These are phyloP conservation scores for Gyrodon lividus DNA, from an alignment of 768 basidiomycete genomes.

Conservation along the genomic window DNA sequence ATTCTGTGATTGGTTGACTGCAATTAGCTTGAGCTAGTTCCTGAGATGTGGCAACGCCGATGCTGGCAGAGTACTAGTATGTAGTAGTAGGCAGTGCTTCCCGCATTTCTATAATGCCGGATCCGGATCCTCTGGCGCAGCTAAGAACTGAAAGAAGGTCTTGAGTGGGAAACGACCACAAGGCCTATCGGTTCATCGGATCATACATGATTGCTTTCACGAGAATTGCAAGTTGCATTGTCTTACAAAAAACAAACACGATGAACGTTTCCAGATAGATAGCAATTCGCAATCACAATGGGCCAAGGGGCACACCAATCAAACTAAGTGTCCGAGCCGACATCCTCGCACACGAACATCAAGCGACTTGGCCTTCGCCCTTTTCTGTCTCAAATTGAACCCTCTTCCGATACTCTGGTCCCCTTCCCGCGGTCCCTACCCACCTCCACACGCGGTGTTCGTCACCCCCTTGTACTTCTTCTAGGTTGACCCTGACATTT, in stretches of 20 bases:
- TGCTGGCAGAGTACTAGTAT: conserved; percentile 18
- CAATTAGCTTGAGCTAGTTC: conserved; percentile 25
- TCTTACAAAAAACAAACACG: conserved; percentile 13
- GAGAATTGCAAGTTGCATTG: conserved; percentile 24
- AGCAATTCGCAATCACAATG: conserved; percentile 11
- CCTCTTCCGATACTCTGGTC: conserved; percentile 35
- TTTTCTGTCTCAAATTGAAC: conserved; percentile 26
- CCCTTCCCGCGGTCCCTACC: conserved; percentile 58
- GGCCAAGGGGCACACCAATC: conserved; percentile 26
- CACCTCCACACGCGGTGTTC: conserved; percentile 90
- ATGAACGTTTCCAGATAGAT: conserved; percentile 16
- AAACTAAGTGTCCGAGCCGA: conserved; percentile 11
- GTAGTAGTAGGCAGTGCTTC: conserved; percentile 32
- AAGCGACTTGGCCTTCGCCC: conserved; percentile 24
- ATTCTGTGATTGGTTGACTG: conserved; percentile 26
- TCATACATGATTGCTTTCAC: conserved; percentile 17
- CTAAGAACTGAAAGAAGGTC: conserved; percentile 18
- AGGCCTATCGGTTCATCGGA: conserved; percentile 25
- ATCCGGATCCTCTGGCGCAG: conserved; percentile 29
- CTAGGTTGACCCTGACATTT: conserved; percentile 82
- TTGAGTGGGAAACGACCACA: conserved; percentile 23
- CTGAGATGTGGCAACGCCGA: conserved; percentile 22
- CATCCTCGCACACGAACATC: conserved; percentile 8
- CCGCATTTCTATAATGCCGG: conserved; percentile 29
- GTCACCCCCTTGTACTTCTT: conserved; percentile 83